Percentiles rank a stretch among this genome's conserved stretches.
These are phyloP conservation scores for Entoloma clypeatum DNA, from an alignment of 1,284 basidiomycete genomes.

Conservation along the genomic window DNA sequence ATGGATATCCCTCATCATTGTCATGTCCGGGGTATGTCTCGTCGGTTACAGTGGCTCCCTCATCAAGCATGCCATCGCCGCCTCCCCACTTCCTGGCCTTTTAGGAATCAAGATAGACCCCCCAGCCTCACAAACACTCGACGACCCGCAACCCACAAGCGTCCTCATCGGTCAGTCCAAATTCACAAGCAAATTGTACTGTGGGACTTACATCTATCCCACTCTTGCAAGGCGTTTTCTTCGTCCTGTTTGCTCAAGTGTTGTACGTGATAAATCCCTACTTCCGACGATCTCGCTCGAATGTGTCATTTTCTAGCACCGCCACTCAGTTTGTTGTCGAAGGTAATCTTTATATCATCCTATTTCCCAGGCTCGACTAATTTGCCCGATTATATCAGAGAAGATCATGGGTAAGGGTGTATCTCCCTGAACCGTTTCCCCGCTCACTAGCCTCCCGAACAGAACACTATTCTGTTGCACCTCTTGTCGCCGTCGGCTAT, in stretches of 20 bases:
- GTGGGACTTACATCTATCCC: conserved; percentile 13
- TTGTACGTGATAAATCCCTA: conserved; percentile 70
- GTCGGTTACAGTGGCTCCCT: conserved; percentile 92
- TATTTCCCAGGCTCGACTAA: conserved; percentile 3
- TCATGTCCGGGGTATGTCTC: conserved; percentile 87
- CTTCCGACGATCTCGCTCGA: conserved; percentile 19
- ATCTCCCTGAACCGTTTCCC: no score
- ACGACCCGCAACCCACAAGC: conserved; percentile 56
- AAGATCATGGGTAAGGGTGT: conserved; percentile 70
- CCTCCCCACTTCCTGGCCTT: conserved; percentile 32
- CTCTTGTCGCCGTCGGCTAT: conserved; percentile 91
- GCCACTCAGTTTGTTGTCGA: conserved; percentile 95
- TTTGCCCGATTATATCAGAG: conserved; percentile 39
- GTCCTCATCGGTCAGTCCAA: conserved; percentile 60
- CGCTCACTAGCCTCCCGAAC: conserved; percentile 9
- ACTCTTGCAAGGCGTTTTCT: conserved; percentile 64
- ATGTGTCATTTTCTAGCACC: conserved; percentile 47
- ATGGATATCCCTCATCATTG: conserved; percentile 89
- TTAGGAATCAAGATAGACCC: conserved; percentile 23
- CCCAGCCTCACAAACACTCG: conserved; percentile 38
- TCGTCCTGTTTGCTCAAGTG: conserved; percentile 95
- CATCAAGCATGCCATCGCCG: conserved; percentile 67
- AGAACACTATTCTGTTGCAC: conserved; percentile 80
- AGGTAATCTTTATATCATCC: conserved; percentile 63
- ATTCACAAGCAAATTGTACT: conserved; percentile 12